Base-by-base conservation (phyloP, 2,329 filamentous ascomycete genomes). In the Colletotrichum melonis region DNA sequence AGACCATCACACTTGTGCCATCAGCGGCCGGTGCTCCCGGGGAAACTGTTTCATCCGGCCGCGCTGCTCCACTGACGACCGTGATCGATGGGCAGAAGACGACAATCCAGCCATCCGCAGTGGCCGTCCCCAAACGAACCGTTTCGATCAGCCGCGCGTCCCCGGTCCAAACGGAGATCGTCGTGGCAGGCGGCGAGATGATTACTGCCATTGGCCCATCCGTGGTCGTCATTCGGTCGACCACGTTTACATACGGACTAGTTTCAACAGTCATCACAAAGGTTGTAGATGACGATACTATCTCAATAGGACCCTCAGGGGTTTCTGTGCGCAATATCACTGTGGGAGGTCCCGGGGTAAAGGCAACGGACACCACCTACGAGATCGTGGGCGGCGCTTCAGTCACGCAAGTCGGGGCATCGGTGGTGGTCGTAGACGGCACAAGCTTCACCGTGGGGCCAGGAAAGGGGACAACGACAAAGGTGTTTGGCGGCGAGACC, bases 311-410 rank as follows among this genome's bases (percentile, higher is more conserved):
- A 0, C 85, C 88, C 3, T 79, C 78, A 0, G 87, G 85, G 24
- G 77, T 89, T 6, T 75, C 82, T 2, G 77, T 86, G 2, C 83
- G 81, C 74, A 82, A 82, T 35, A 81, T 79, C 35, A 86, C 83
- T 0, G 69, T 89, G 0, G 87, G 87, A 22, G 88, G 87, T 0
- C 74, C 78, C 3, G 71, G 76, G 0, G 86, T 84, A 16, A 75
- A 76, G 3, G 63, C 78, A 1, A 79, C 78, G 1, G 81, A 81
- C 14, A 87, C 84, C 1, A 80, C 81, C 2, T 85, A 83, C 76
- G 86, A 85, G 56, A 84, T 89, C 68, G 83, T 88, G 9, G 88
- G 88, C 64, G 88, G 88, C 12, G 87, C 84, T 19, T 89, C 88
- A 3, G 81, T 90, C 65, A 88, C 86, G 19, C 83, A 86, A 76